Conservation (phyloP, 2,329 filamentous ascomycete species). For the Lachnellula suecica region DNA sequence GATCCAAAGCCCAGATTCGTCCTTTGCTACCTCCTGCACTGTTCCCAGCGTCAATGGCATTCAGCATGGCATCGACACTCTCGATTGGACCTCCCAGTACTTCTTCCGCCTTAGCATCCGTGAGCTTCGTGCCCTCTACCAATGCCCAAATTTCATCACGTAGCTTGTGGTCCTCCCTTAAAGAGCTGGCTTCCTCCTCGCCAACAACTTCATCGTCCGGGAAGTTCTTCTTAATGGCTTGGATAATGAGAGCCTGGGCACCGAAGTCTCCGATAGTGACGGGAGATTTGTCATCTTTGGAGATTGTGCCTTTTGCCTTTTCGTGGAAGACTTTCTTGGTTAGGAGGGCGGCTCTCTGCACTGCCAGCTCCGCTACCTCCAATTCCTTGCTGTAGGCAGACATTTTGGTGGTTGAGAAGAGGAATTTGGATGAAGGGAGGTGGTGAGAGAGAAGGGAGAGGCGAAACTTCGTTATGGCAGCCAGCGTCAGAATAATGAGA, state of each 20-base stretch:
- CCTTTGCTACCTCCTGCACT: constrained; percentile 71
- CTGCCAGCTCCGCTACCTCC: constrained; percentile 80
- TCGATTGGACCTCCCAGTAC: constrained; percentile 69
- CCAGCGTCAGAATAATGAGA: constrained; percentile 29
- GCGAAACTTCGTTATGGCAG: constrained; percentile 29
- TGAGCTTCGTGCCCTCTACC: constrained; percentile 70
- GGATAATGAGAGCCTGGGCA: constrained; percentile 93
- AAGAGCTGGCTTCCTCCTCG: constrained; percentile 85
- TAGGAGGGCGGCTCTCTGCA: constrained; percentile 76
- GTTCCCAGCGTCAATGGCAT: constrained; percentile 65
- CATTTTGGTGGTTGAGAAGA: constrained; percentile 33
- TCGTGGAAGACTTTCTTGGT: constrained; percentile 80
- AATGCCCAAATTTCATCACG: constrained; percentile 81
- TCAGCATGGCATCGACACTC: constrained; percentile 65
- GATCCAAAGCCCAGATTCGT: constrained; percentile 94
- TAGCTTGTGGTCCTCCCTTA: constrained; percentile 70
- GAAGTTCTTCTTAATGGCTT: constrained; percentile 85
- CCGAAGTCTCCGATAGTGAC: constrained; percentile 98
- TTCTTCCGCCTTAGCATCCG: constrained; percentile 62
- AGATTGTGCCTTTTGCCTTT: constrained; percentile 90
- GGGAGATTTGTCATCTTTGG: constrained; percentile 93
- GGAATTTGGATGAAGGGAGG: constrained; percentile 20
- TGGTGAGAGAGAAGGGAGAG: constrained; percentile 30
- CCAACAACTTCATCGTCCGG: constrained; percentile 88
- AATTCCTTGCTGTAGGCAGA: constrained; percentile 71